These are phyloP conservation scores for Carallia brachiata DNA, from an alignment of 345 rosid genomes.

Conservation along the genomic window DNA sequence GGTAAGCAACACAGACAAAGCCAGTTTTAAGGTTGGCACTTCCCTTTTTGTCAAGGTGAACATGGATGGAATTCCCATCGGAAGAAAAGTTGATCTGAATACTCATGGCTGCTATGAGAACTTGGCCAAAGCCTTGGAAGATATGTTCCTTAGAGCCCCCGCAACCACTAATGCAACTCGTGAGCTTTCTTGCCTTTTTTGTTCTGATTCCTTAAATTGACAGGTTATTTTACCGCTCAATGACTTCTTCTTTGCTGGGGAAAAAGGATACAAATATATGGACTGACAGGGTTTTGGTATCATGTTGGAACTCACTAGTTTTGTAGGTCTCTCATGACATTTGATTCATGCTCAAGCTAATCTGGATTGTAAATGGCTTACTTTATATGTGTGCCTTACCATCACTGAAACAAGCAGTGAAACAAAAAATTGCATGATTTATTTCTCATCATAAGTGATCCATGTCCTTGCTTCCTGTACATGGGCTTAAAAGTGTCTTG, in stretches of 20 bases:
- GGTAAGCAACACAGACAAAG: constrained; percentile 26
- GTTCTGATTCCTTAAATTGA: constrained; percentile 7
- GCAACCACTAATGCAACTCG: constrained; percentile 27
- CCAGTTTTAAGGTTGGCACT: constrained; percentile 35
- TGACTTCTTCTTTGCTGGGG: neutral
- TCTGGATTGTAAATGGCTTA: constrained; percentile 1
- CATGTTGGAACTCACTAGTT: neutral
- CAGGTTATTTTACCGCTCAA: constrained; percentile 9
- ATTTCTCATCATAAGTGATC: neutral
- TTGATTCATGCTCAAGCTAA: neutral
- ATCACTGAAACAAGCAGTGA: neutral
- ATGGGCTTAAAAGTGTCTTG: neutral
- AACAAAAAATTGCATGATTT: neutral
- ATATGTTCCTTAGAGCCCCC: constrained; percentile 59
- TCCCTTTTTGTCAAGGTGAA: constrained; percentile 81
- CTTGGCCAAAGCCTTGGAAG: constrained; percentile 63
- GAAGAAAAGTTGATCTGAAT: constrained; percentile 82
- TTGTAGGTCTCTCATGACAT: neutral
- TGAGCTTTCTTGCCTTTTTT: constrained; percentile 31
- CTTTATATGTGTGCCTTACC: neutral
- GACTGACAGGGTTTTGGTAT: neutral
- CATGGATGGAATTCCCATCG: constrained; percentile 92
- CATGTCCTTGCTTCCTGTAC: neutral
- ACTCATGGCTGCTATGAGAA: constrained; percentile 67
- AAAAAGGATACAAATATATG: neutral